Base-by-base conservation (phyloP, 495 filamentous ascomycete genomes). In the Aspergillus steynii region DNA sequence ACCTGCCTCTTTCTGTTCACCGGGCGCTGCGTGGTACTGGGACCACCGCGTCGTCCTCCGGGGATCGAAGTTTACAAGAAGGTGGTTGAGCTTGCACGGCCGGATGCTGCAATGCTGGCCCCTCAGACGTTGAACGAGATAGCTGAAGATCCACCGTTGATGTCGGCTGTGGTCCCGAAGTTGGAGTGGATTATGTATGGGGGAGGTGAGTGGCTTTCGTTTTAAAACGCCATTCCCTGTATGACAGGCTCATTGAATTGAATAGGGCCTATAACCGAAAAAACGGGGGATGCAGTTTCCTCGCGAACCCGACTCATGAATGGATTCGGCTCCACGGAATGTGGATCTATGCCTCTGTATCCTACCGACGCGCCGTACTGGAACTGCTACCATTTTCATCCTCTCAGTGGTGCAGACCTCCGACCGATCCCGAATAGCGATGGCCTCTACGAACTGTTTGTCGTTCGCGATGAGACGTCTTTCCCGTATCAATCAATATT, bases 381-480 rank as follows among this genome's bases (percentile, higher is more conserved):
- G 79, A 64, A 77, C 58, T 84, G 72, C 48, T 68, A 82, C 57
- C 67, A 80, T 59, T 71, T 79, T 61, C 64, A 81, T 64, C 71
- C 71, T 0, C 69, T 79, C 8, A 56, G 68, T 32, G 76, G 79
- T 28, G 80, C 77, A 71, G 66, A 76, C 5, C 71, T 63, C 45
- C 63, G 64, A 29, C 67, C 72, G 4, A 49, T 61, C 10, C 50
- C 47, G 1, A 50, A 10, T 70, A 26, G 49, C 27, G 0, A 8
- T 27, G 55, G n/a, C 25, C 20, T 55, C 5, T 67, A 48, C 47
- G 65, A 67, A 55, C 15, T 67, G 55, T 58, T 67, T 0, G 49
- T 67, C 32, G 29, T 29, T 9, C 61, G 61, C n/a, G 49, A 55
- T 20, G 37, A 48, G 5, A 4, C 27, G 3, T 9, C 12, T 8